Evolutionary conservation across 2,329 filamentous ascomycete genomes (phyloP).

Genomic region (Amesomyces nigricolor): DNA sequence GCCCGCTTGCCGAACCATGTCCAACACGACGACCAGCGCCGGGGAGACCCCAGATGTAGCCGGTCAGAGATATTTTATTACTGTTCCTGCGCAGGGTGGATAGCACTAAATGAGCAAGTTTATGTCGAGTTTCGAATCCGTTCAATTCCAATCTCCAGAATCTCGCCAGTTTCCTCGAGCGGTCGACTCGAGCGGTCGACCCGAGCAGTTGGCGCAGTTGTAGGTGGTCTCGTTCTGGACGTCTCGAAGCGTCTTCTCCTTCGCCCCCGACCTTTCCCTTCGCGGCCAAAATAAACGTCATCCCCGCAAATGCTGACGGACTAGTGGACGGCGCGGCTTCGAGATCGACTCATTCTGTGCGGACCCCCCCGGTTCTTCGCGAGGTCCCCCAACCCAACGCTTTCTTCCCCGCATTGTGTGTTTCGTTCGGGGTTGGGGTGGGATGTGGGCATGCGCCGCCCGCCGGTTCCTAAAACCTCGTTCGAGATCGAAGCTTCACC

Average conservation of each 20-base stretch:
- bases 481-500: no score
- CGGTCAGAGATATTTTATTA: neutral
- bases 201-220: constrained; percentile 1
- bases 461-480: no score
- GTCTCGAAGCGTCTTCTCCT: no score
- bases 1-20: neutral
- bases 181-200: neutral
- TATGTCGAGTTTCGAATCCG: neutral
- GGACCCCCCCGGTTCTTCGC: constrained; percentile 10
- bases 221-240: neutral
- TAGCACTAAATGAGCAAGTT: neutral
- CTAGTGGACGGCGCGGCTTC: neutral
- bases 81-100: neutral
- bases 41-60: neutral
- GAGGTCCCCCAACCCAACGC: constrained; percentile 5
- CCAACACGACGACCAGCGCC: neutral
- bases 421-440: constrained; percentile 2
- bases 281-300: constrained; percentile 1
- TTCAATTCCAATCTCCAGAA: neutral
- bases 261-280: neutral
- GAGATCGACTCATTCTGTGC: neutral
- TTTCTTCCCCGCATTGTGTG: constrained; percentile 22
- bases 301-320: constrained; percentile 6
- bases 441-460: neutral
- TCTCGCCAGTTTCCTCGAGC: neutral